Evolutionary conservation across 2,329 filamentous ascomycete genomes (phyloP), one percentile per base, ranked within the genome.

Genomic region (Lachnellula subtilissima): DNA sequence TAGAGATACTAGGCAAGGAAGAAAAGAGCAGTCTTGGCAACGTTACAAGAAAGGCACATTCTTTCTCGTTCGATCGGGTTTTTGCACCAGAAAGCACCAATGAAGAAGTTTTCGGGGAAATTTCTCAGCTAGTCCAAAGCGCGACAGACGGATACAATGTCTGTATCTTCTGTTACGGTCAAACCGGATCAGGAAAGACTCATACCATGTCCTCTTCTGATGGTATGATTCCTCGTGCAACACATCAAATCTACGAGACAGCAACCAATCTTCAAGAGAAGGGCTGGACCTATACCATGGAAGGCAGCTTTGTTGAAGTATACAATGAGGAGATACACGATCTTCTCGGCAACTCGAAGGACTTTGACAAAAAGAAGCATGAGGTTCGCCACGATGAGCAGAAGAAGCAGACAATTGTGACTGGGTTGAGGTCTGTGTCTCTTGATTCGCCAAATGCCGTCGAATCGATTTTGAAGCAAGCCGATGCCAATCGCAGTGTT

Each of bases 291-390:
- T 99, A 99, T 73, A 88, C 81, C 0, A 96, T 99, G 84, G 89
- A 96, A 69, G 94, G 94, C 6, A 92, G 87, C 54, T 99, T 99
- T 68, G 85, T 97, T 14, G 94, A 99, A 70, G 94, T 99, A 5
- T 99, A 99, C 81, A 97, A 99, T 61, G 94, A 99, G 70, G 94
- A 95, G 59, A 80, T 99, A 61, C 91, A 97, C 69, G 94, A 99
- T 70, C 75, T 99, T 14, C 81, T 99, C 3, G 86, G 86, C 12
- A 82, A 80, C 53, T 83, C 87, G 0, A 85, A 87, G 53, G 80
- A 86, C 19, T 79, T 91, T 50, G 84, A 86, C 60, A 90, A 87
- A 74, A 90, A 88, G 74, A 96, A 90, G 74, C 87, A 93, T 50
- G 90, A 96, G 66, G 93, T 97, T 56, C 84, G 89, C 2, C 94